Percentiles rank a stretch among this genome's conserved stretches.
These are phyloP conservation scores for Angomonas desouzai DNA, from an alignment of 208 protist genomes.

Conservation along the genomic window DNA sequence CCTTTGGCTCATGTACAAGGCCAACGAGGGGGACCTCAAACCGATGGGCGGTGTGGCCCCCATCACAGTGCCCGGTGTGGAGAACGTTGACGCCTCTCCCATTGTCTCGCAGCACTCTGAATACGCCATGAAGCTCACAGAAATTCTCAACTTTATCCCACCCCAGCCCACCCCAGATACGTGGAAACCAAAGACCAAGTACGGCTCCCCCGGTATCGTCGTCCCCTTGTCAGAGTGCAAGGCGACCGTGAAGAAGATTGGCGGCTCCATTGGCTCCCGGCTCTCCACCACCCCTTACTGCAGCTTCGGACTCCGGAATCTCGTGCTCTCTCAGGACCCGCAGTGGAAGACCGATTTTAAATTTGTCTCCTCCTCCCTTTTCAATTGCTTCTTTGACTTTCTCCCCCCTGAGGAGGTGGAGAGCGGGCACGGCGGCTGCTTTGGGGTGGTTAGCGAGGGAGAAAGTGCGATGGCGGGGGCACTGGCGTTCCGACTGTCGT, in stretches of 20 bases:
- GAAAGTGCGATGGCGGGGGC: conserved; percentile 30
- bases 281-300: conserved; percentile 31
- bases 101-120: conserved; percentile 55
- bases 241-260: conserved; percentile 27
- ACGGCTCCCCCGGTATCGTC: conserved; percentile 52
- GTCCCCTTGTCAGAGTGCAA: conserved; percentile 25
- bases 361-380: conserved; percentile 25
- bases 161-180: conserved; percentile 30
- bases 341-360: conserved; percentile 23
- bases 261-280: conserved; percentile 30
- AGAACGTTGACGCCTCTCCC: conserved; percentile 78
- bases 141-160: conserved; percentile 54
- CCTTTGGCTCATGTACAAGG: conserved; percentile 77
- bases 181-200: conserved; percentile 36
- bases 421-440: conserved; percentile 25
- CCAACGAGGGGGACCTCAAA: conserved; percentile 57
- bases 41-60: conserved; percentile 75
- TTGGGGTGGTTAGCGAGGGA: conserved; percentile 33
- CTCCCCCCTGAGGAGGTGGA: conserved; percentile 22
- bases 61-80: conserved; percentile 72
- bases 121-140: conserved; percentile 50
- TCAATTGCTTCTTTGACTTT: conserved; percentile 55
- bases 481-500: conserved; percentile 24
- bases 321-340: conserved; percentile 24
- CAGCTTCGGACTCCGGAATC: conserved; percentile 42